These are phyloP conservation scores for Kwoniella sp. DNA, from an alignment of 768 basidiomycete genomes.

Conservation along the genomic window DNA sequence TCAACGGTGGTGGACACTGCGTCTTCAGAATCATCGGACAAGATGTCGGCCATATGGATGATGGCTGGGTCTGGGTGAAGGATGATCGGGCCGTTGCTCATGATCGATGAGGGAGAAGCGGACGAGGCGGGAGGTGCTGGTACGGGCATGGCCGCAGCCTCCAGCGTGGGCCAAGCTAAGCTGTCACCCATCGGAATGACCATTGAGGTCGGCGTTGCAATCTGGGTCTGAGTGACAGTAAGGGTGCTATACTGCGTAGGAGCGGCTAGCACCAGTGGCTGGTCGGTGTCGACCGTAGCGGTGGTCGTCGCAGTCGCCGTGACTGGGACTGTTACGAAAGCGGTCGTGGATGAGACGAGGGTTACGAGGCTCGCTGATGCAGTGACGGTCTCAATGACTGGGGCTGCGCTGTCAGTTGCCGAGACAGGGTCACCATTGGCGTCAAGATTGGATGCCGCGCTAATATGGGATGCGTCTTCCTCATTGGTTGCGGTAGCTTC, in stretches of 20 bases:
- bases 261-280: neutral
- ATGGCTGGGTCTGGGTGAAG: neutral
- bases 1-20: neutral
- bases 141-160: neutral
- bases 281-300: constrained; percentile 4
- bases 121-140: neutral
- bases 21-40: neutral
- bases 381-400: constrained; percentile 11
- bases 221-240: neutral
- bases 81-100: neutral
- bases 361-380: constrained; percentile 8
- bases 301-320: constrained; percentile 8
- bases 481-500: neutral
- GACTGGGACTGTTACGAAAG: constrained; percentile 9
- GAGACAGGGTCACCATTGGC: neutral
- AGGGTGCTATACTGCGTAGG: neutral
- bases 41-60: neutral
- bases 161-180: neutral
- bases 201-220: neutral
- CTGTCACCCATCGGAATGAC: neutral
- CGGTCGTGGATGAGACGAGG: constrained; percentile 4
- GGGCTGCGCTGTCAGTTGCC: neutral
- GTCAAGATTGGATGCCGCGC: neutral
- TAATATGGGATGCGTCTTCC: neutral
- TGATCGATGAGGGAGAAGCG: neutral